These are phyloP conservation scores for Gynandropsis gynandra DNA, from an alignment of 345 rosid species.

Conservation along the genomic window DNA sequence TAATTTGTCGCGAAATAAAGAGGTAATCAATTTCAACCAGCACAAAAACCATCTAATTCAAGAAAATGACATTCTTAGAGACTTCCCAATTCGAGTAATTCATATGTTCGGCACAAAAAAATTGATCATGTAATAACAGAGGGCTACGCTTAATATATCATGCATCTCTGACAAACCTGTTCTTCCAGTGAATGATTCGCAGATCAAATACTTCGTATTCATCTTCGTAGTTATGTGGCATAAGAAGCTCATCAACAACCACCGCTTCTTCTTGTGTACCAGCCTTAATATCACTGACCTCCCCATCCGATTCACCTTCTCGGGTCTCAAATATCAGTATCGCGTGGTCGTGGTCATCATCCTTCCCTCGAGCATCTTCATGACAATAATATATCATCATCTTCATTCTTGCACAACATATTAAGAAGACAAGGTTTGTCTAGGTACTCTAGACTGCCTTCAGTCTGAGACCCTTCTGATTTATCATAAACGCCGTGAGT, in stretches of 20 bases:
- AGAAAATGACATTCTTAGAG: no score
- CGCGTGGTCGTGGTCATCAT: conserved; percentile 27
- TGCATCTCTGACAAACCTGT: conserved; percentile 40
- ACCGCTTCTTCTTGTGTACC: conserved; percentile 27
- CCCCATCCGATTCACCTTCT: conserved; percentile 8
- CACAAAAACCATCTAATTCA: no score
- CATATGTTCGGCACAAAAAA: no score
- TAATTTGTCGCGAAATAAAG: neutral
- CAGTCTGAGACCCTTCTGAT: conserved; percentile 39
- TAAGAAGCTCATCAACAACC: conserved; percentile 40
- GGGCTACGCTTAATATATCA: no score
- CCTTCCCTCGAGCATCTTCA: conserved; percentile 24
- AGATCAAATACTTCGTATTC: conserved; percentile 78
- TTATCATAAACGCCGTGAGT: conserved; percentile 27
- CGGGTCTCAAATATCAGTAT: no score
- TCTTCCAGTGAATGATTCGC: conserved; percentile 83
- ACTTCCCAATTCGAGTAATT: no score
- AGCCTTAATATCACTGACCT: no score
- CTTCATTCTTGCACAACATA: conserved; percentile 11
- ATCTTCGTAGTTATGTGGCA: conserved; percentile 37
- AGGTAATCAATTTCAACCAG: no score
- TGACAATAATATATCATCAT: conserved; percentile 16
- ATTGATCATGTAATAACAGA: no score
- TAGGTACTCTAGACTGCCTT: conserved; percentile 35
- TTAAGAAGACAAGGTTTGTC: conserved; percentile 48